Base-by-base conservation (phyloP, 176 grass and related monocot genomes). In the Urochloa ruziziensis region DNA sequence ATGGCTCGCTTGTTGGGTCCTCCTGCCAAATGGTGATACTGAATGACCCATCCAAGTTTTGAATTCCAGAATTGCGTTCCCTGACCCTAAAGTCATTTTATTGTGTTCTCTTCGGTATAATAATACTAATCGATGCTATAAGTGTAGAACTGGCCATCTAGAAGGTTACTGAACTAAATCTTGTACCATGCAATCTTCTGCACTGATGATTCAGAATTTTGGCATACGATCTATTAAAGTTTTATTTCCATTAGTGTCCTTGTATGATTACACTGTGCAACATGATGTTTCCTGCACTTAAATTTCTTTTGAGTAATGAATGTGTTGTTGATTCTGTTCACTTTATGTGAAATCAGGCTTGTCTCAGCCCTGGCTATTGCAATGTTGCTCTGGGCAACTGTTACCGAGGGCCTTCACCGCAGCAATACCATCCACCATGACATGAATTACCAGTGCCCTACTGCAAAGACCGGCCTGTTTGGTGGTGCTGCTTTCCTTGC, bases 401-500 rank as follows among this genome's bases (percentile, higher is more conserved):
- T 94, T 37, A 91, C 89, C 0, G 90, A 97, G 74, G 49, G 70
- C 25, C 83, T 87, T 63, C 83, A 88, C 59, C 92, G 66, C 17
- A 70, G 21, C 58, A 58, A 49, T 12, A 97, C 88, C 74, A 51
- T 89, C 40, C 92, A 97, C 75, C 86, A 89, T 0, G 63, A 93
- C 77, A 82, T 94, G 66, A 61, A 71, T 8, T 82, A 82, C 27
- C 32, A 85, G 51, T 94, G 95, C 86, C 92, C 90, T 30, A 97
- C 95, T 15, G 84, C 92, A 30, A 97, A 94, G 88, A 97, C 92
- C 2, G 92, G 95, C 21, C 84, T 94, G 52, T 92, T 94, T 71
- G 95, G 95, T 62, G 95, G 95, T 0, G 95, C 88, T 1, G 95
- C 92, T 36, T 89, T 97, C 82, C 86, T 97, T 53, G 86, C 88